Conservation (phyloP, 768 basidiomycete genomes). For the Kwoniella sp. region DNA sequence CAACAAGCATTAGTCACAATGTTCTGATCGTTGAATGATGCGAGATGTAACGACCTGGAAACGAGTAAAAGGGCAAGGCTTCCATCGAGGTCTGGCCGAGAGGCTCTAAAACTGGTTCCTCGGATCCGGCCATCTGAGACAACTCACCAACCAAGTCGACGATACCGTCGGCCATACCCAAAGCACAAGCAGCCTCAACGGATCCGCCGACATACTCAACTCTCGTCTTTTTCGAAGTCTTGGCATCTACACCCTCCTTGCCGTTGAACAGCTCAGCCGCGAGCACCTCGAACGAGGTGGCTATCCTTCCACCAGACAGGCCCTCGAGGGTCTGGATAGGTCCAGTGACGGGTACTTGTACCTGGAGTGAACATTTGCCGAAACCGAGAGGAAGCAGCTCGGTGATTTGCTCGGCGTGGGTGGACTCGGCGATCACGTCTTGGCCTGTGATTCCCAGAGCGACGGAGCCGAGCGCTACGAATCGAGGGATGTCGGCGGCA, state of each 20-base stretch:
- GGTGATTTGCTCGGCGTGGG: conserved; percentile 75
- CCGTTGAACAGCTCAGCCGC: conserved; percentile 71
- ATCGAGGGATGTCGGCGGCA: conserved; percentile 94
- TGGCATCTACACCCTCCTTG: conserved; percentile 52
- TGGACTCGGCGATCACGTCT: conserved; percentile 90
- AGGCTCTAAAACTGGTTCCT: too few species aligned
- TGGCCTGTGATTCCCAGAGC: conserved; percentile 97
- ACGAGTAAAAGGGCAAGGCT: too few species aligned
- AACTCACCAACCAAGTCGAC: conserved; percentile 90
- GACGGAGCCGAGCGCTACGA: conserved; percentile 96
- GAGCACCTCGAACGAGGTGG: conserved; percentile 92
- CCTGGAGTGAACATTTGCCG: conserved; percentile 79
- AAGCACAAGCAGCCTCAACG: conserved; percentile 94
- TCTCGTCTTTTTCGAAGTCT: conserved; percentile 67
- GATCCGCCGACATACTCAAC: conserved; percentile 97
- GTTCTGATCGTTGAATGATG: too few species aligned
- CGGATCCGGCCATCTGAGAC: too few species aligned
- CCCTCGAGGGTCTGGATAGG: conserved; percentile 72
- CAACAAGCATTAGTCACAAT: background rate
- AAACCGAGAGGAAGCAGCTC: conserved; percentile 84
- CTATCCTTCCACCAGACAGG: conserved; percentile 86
- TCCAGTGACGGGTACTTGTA: conserved; percentile 83
- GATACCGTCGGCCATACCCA: conserved; percentile 95
- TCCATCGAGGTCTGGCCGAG: too few species aligned
- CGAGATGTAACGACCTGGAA: too few species aligned